Percentiles rank a stretch among this genome's conserved stretches.
Conservation (phyloP, 305 asterid species). For the Plantago lanceolata region DNA sequence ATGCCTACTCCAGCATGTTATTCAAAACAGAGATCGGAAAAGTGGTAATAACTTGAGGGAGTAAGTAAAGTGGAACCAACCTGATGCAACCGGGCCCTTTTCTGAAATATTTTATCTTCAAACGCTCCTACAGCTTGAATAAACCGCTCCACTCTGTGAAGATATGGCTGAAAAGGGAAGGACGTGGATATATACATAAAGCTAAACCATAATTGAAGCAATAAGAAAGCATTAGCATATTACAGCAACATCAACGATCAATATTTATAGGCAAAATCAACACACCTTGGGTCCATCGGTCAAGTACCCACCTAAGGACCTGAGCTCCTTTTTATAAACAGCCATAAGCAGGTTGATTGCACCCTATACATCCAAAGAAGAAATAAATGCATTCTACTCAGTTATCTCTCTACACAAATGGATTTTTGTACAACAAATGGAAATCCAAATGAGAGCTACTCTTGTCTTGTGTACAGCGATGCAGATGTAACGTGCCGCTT, state of each 20-base stretch:
- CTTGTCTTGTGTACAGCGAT: neutral
- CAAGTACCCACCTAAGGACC: constrained; percentile 78
- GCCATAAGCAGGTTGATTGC: constrained; percentile 92
- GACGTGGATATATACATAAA: constrained; percentile 21
- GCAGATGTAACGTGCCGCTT: neutral
- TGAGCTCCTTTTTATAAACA: constrained; percentile 85
- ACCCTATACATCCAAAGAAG: constrained; percentile 46
- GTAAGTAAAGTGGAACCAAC: constrained; percentile 32
- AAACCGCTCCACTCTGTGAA: constrained; percentile 75
- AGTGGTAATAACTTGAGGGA: neutral
- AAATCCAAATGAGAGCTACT: neutral
- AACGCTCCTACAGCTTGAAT: constrained; percentile 92
- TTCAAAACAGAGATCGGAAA: constrained; percentile 3
- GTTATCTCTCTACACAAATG: neutral
- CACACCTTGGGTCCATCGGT: constrained; percentile 89
- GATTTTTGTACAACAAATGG: neutral
- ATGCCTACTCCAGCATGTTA: constrained; percentile 3
- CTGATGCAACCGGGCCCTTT: constrained; percentile 86
- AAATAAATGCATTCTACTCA: constrained; percentile 19
- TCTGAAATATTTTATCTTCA: constrained; percentile 92
- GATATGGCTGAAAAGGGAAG: constrained; percentile 58
- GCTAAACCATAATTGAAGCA: neutral
- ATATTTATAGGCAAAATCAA: constrained; percentile 2
- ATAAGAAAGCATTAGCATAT: neutral
- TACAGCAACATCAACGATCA: constrained; percentile 5